A percentile compares a stretch with the other conserved stretches of the same genome.
These are phyloP conservation scores for Lactarius trivialis DNA, from an alignment of 768 basidiomycete genomes.

Conservation along the genomic window DNA sequence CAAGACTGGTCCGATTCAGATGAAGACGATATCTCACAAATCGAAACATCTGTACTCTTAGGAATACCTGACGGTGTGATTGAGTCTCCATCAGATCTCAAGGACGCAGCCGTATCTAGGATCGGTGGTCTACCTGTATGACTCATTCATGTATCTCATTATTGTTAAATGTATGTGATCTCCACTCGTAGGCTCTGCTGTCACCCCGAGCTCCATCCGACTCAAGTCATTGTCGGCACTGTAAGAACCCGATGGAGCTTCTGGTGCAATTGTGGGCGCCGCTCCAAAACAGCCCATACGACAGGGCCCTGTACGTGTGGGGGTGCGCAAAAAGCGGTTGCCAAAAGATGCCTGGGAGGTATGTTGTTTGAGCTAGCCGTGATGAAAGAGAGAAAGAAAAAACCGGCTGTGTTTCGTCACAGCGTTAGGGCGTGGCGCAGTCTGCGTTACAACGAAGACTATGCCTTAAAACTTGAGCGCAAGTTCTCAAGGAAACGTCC, in stretches of 20 bases:
- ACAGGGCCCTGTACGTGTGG: conserved; percentile 82
- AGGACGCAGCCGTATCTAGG: conserved; percentile 80
- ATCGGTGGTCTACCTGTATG: conserved; percentile 89
- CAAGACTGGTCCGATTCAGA: conserved; percentile 83
- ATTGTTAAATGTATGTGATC: conserved; percentile 36
- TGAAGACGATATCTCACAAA: conserved; percentile 46
- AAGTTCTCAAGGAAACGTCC: conserved; percentile 40
- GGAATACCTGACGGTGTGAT: conserved; percentile 76
- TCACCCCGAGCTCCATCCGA: conserved; percentile 53
- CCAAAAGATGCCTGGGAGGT: conserved; percentile 76
- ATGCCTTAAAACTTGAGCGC: conserved; percentile 64
- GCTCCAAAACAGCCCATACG: conserved; percentile 76
- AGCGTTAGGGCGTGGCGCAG: conserved; percentile 83
- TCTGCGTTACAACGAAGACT: conserved; percentile 61
- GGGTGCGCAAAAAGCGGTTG: conserved; percentile 66
- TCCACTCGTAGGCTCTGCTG: conserved; percentile 57
- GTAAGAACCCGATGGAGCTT: conserved; percentile 69
- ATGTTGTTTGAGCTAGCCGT: conserved; percentile 29
- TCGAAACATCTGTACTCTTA: conserved; percentile 69
- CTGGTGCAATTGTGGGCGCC: conserved; percentile 89
- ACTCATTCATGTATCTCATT: conserved; percentile 41
- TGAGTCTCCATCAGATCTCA: conserved; percentile 48
- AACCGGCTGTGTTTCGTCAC: conserved; percentile 14
- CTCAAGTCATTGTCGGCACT: conserved; percentile 65
- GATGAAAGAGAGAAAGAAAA: background rate